Conservation (phyloP, 768 basidiomycete species). For the Russula lepida region DNA sequence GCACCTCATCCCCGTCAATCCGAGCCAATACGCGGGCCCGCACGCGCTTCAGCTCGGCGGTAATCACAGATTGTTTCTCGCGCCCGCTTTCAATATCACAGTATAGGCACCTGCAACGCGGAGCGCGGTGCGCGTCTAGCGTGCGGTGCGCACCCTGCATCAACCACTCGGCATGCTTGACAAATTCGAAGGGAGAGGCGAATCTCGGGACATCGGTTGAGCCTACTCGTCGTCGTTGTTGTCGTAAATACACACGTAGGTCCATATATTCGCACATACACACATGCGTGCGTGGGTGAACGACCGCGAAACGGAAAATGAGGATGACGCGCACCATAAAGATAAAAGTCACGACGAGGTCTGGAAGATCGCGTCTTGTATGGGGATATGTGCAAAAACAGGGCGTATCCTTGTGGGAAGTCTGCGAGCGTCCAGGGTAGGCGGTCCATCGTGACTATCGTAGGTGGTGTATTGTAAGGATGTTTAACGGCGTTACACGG, state of each 20-base stretch:
- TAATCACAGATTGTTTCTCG: background rate
- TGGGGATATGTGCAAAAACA: constrained; percentile 4
- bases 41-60: background rate
- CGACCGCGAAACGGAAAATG: background rate
- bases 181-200: constrained; percentile 12
- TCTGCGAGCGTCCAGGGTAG: constrained; percentile 10
- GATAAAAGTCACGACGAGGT: constrained; percentile 8
- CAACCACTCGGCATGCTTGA: constrained; percentile 15
- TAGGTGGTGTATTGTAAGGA: background rate
- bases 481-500: background rate
- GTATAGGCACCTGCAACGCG: constrained; percentile 7
- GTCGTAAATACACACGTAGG: background rate
- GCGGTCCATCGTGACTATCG: constrained; percentile 6
- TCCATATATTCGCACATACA: background rate
- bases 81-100: background rate
- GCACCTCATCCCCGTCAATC: background rate
- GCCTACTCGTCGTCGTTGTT: background rate
- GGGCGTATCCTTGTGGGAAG: constrained; percentile 12
- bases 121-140: background rate
- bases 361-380: background rate
- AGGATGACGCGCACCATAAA: constrained; percentile 3
- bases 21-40: background rate
- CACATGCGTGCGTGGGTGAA: background rate
- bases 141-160: constrained; percentile 12
- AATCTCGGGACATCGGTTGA: constrained; percentile 1